These are phyloP conservation scores for Triticum aestivum DNA, from an alignment of 176 grass and related monocot species.

Conservation along the genomic window IWGSC_CS_RefSeq_v2.1 NC_057797.1:202356654-202357153, in stretches of 20 bases:
- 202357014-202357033: conserved; percentile 10
- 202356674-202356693: background rate
- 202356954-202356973: conserved; percentile 48
- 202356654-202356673: background rate
- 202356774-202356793: background rate
- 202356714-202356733: background rate
- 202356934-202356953: conserved; percentile 23
- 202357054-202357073: conserved; percentile 29
- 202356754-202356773: conserved; percentile 9
- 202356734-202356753: background rate
- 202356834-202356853: conserved; percentile 15
- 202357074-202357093: conserved; percentile 12
- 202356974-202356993: conserved; percentile 34
- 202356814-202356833: background rate
- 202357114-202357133: background rate
- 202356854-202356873: background rate
- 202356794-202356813: background rate
- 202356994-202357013: conserved; percentile 5
- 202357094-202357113: conserved; percentile 17
- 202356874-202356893: conserved; percentile 15
- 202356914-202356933: conserved; percentile 23
- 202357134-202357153: background rate
- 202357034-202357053: background rate
- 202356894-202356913: conserved; percentile 11
- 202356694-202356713: background rate